Evolutionary conservation across 2,329 filamentous ascomycete species (phyloP), one percentile per base, ranked within the genome.

Genomic region (Diplocarpon rosae): DNA sequence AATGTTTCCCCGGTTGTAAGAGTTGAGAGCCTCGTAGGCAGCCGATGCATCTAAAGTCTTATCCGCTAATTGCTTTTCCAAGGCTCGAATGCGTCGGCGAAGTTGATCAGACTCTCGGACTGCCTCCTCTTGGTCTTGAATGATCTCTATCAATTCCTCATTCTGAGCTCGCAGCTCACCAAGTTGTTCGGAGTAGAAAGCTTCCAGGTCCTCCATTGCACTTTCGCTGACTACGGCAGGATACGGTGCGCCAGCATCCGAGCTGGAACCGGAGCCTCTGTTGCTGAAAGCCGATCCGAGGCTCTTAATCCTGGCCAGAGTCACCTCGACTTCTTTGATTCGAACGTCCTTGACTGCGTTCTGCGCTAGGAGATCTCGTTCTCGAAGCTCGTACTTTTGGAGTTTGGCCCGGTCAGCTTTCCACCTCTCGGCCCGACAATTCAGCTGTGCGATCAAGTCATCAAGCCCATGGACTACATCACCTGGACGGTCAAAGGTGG

Each of bases 71-170:
- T 32, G 41, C 14, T 13, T 20, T 15, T 37, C 41, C 13, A 43
- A 17, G 3, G 24, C 2, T 28, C 27, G 15, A n/a, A 37, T 43
- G 9, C 34, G 34, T 13, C 37, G 24, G 6, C 28, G 41, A 4
- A 43, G 34, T 16, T 28, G 31, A 10, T 37, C 28, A 7, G 34
- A 20, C 3, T 31, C 37, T 15, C 33, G 27, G 8, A 38, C 27
- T 20, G 37, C 33, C 13, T 20, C 16, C 15, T 43, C 41, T 12
- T 43, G 34, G 8, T 24, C 27, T 14, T 27, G 14, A 2, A 43
- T 43, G 5, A 38, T 28, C 7, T 37, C 41, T 20, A 16, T 37
- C 4, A 43, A 30, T 16, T 43, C 41, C n/a, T 43, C 41, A 28
- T 43, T 43, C 13, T 42, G 39, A 11, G 24, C 39, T 28, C 35